Percentiles rank a stretch among this genome's conserved stretches.
Conservation (phyloP, 1,139 yeast genomes). For the Arxiozyma slooffiae region DNA sequence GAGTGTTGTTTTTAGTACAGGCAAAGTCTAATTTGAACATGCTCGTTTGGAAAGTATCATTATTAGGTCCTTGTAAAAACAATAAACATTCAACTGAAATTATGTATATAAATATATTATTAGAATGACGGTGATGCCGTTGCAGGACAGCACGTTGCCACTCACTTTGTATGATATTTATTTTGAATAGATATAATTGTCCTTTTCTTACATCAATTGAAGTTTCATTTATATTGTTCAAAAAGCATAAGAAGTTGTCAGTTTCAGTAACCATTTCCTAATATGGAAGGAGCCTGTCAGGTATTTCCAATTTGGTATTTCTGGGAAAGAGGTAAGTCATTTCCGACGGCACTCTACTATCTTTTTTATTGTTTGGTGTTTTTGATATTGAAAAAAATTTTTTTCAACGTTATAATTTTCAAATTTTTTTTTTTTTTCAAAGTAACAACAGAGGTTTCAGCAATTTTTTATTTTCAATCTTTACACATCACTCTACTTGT, state of each 20-base stretch:
- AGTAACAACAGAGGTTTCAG: background rate
- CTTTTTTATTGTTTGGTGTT: background rate
- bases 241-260: background rate
- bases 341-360: background rate
- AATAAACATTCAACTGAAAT: background rate
- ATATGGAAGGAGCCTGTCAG: background rate
- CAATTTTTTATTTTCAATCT: background rate
- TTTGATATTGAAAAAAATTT: background rate
- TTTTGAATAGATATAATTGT: background rate
- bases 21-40: background rate
- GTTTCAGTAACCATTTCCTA: background rate
- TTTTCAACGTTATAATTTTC: background rate
- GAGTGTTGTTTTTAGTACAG: background rate
- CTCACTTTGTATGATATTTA: background rate
- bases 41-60: background rate
- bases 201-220: too few relatives aligned
- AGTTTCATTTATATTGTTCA: background rate
- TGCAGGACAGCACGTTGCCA: conserved; percentile 4
- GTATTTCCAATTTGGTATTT: background rate
- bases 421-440: too few relatives aligned
- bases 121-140: conserved; percentile 2
- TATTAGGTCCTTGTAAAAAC: background rate
- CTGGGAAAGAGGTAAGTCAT: background rate
- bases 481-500: background rate
- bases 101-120: conserved; percentile 1